A percentile compares a stretch with the other conserved stretches of the same genome.
These are phyloP conservation scores for Phytophthora ohioensis DNA, from an alignment of 352 stramenopile genomes.

Conservation along the genomic window DNA sequence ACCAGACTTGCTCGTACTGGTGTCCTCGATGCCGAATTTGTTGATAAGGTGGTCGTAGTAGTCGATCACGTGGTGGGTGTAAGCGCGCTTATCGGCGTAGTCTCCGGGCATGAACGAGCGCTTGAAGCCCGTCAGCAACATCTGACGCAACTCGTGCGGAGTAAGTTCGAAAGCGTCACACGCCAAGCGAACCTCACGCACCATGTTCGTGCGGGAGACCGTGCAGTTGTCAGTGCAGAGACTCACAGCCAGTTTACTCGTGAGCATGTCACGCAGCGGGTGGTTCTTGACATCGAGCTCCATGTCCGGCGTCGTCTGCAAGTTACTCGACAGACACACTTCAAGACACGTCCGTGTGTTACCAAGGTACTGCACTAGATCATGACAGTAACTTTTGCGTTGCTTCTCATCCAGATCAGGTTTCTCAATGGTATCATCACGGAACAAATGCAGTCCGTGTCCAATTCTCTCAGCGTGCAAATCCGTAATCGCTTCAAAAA, in stretches of 20 bases:
- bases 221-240: conserved; percentile 92
- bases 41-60: conserved; percentile 85
- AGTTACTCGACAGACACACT: conserved; percentile 89
- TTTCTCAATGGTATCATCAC: conserved; percentile 76
- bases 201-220: conserved; percentile 88
- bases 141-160: conserved; percentile 72
- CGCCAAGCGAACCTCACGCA: conserved; percentile 82
- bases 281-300: conserved; percentile 76
- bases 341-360: conserved; percentile 86
- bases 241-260: conserved; percentile 82
- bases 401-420: conserved; percentile 51
- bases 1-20: conserved; percentile 40
- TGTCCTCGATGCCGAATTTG: conserved; percentile 73
- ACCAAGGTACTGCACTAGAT: conserved; percentile 86
- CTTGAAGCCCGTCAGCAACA: conserved; percentile 89
- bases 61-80: conserved; percentile 87
- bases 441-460: conserved; percentile 87
- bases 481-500: conserved; percentile 89
- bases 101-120: conserved; percentile 86
- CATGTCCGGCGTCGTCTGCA: conserved; percentile 87
- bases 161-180: conserved; percentile 84
- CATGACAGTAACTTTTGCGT: conserved; percentile 74
- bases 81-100: conserved; percentile 80
- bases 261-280: conserved; percentile 83
- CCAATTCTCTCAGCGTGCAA: conserved; percentile 88